A percentile compares a stretch with the other conserved stretches of the same genome.
phyloP scores from a whole-genome alignment of 2,329 filamentous ascomycete genomes.

The Fusarium brachygibbosum region DNA sequence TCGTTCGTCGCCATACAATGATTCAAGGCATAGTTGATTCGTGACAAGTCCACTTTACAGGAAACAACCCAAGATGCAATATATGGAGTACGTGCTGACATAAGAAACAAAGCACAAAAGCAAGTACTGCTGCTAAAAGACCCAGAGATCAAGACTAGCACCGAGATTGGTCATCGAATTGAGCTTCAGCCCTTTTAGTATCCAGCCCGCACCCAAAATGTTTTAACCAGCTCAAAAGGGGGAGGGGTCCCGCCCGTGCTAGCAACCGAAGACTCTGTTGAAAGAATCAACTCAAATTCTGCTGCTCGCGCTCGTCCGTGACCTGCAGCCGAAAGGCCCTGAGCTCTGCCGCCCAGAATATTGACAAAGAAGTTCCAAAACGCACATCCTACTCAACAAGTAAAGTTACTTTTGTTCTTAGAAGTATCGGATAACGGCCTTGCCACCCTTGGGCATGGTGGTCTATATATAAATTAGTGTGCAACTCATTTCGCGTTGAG shows the following conservation, averaged over 20 bases:
- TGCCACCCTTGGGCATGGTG: slow-evolving; percentile 57
- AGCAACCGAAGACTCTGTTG: slow-evolving; percentile 22
- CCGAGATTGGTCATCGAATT: slow-evolving; percentile 35
- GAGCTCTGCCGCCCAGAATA: slow-evolving; percentile 50
- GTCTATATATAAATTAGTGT: slow-evolving; percentile 56
- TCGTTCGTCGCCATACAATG: slow-evolving; percentile 31
- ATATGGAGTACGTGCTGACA: slow-evolving; percentile 44
- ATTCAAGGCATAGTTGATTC: slow-evolving; percentile 17
- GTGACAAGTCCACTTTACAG: slow-evolving; percentile 25
- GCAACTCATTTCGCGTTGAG: not conserved
- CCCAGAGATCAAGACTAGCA: slow-evolving; percentile 37
- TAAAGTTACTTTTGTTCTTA: slow-evolving; percentile 37
- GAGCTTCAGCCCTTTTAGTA: slow-evolving; percentile 34
- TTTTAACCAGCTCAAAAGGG: slow-evolving; percentile 43
- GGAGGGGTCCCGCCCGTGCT: slow-evolving; percentile 32
- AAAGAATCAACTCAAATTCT: slow-evolving; percentile 26
- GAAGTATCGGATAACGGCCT: slow-evolving; percentile 61
- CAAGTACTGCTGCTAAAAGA: slow-evolving; percentile 33
- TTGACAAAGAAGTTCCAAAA: slow-evolving; percentile 55
- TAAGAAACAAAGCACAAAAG: slow-evolving; percentile 35
- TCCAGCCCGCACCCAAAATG: slow-evolving; percentile 41
- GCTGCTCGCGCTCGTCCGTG: slow-evolving; percentile 38
- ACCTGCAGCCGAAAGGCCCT: slow-evolving; percentile 40
- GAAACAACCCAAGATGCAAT: slow-evolving; percentile 37
- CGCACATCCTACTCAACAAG: slow-evolving; percentile 40